Evolutionary conservation across 352 stramenopile species (phyloP).

Genomic region (Phytopythium oedochilum): DNA sequence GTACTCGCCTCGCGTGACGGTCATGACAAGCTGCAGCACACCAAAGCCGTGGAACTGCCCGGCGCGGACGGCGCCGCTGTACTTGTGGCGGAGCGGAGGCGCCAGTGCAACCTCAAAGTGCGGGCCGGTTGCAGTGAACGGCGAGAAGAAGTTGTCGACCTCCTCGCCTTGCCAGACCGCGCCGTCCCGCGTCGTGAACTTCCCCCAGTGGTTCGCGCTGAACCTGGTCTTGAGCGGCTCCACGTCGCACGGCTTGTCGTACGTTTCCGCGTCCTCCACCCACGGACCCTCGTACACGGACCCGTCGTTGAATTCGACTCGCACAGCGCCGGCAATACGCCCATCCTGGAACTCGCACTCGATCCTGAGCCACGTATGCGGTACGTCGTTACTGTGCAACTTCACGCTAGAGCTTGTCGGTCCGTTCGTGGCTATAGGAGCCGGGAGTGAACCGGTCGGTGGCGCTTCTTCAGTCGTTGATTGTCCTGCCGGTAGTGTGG

Average conservation of each 20-base stretch:
- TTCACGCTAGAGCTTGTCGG: neutral
- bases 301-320: slow-evolving; percentile 76
- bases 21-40: slow-evolving; percentile 52
- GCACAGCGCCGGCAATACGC: slow-evolving; percentile 49
- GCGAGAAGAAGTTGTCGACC: slow-evolving; percentile 83
- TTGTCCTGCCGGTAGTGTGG: neutral
- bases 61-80: slow-evolving; percentile 41
- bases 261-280: slow-evolving; percentile 53
- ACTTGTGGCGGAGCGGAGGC: slow-evolving; percentile 34
- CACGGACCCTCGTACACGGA: slow-evolving; percentile 79
- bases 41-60: slow-evolving; percentile 76
- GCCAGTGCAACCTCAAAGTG: slow-evolving; percentile 49
- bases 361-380: slow-evolving; percentile 63
- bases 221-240: slow-evolving; percentile 52
- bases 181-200: slow-evolving; percentile 68
- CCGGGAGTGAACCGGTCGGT: neutral
- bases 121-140: slow-evolving; percentile 53
- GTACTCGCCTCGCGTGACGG: slow-evolving; percentile 65
- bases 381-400: slow-evolving; percentile 21
- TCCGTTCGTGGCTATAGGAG: neutral
- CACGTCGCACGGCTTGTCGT: slow-evolving; percentile 33
- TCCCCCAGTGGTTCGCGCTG: slow-evolving; percentile 50
- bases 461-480: neutral
- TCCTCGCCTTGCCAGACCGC: slow-evolving; percentile 69
- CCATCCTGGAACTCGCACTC: slow-evolving; percentile 75